A percentile compares a stretch with the other conserved stretches of the same genome.
These are phyloP conservation scores for Ceratobasidium sp. DNA, from an alignment of 1,284 basidiomycete genomes.

Conservation along the genomic window DNA sequence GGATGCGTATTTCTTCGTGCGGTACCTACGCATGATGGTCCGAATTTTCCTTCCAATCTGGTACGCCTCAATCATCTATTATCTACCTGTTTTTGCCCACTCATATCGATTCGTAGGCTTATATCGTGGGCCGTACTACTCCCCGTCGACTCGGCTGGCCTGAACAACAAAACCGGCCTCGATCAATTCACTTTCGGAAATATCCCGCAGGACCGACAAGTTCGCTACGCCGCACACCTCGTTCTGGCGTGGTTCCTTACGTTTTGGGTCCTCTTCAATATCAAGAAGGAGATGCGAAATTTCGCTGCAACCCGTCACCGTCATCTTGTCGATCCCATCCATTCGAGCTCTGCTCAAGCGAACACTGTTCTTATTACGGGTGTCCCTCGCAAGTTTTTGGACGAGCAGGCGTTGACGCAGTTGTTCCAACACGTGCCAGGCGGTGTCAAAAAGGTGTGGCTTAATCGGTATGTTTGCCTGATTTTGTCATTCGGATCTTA, in stretches of 20 bases:
- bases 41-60: slow-evolving; percentile 78
- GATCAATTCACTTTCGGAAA: slow-evolving; percentile 68
- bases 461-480: slow-evolving; percentile 66
- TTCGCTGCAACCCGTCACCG: slow-evolving; percentile 78
- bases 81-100: no score
- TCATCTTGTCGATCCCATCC: slow-evolving; percentile 74
- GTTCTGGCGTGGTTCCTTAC: slow-evolving; percentile 56
- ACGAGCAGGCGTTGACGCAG: slow-evolving; percentile 71
- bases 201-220: slow-evolving; percentile 46
- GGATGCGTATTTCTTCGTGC: slow-evolving; percentile 82
- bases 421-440: slow-evolving; percentile 81
- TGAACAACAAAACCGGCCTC: slow-evolving; percentile 61
- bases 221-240: slow-evolving; percentile 66
- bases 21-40: slow-evolving; percentile 75
- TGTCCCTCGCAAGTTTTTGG: slow-evolving; percentile 75
- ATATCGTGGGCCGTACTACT: no score
- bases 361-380: slow-evolving; percentile 83
- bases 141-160: slow-evolving; percentile 71
- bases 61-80: slow-evolving; percentile 2
- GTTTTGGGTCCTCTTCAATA: slow-evolving; percentile 79
- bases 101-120: no score
- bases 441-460: slow-evolving; percentile 83
- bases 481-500: not conserved
- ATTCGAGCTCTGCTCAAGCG: slow-evolving; percentile 77
- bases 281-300: slow-evolving; percentile 74